Base-by-base conservation (phyloP, 441 rosid species). In the Croton setiger region DNA sequence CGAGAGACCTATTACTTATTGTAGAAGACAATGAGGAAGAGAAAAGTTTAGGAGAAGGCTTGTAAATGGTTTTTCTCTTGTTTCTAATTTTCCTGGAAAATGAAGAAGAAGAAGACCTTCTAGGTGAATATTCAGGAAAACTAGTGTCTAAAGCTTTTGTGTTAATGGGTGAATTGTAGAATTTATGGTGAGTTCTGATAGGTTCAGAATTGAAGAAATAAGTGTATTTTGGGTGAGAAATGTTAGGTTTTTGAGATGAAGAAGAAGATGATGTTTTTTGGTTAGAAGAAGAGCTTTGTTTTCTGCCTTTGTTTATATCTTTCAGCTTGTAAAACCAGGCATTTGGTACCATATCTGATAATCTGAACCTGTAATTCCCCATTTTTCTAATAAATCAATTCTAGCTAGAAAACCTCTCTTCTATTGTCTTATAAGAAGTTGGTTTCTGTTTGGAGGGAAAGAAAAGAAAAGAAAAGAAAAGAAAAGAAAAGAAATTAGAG, bases 311-410 rank as follows among this genome's bases (percentile, higher is more conserved):
- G 63, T 82, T 74, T 82, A 84, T 83, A 65, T 74, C 75, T 52
- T 67, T 89, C 55, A 91, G 93, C 83, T 84, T 93, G 92, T 85
- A 81, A 64, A 93, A 85, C 97, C 98, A 93, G 60, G 90, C 86
- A 79, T 88, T 88, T 39, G 96, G 97, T 69, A 93, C 83, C 85
- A 93, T 92, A 53, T 87, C 91, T 63, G 95, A 83, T 55, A 87
- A 91, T 67, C 81, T 91, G 68, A 93, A 91, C 81, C 82, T 85
- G 91, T 84, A 79, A 63, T 85, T 87, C 7, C 95, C 93, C 96
- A 85, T 86, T 56, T 47, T 47, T n/a, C 51, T n/a, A n/a, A n/a
- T 15, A 47, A 15, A 14, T 47, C 51, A 13, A 37, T 37, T 0
- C 41, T 37, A 37, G 5, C 14, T 12, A 47, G 51, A 14, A 47